Percentiles rank a stretch among this genome's conserved stretches.
phyloP scores from a whole-genome alignment of 202 grass and related monocot species.

The Alloteropsis angusta region DNA sequence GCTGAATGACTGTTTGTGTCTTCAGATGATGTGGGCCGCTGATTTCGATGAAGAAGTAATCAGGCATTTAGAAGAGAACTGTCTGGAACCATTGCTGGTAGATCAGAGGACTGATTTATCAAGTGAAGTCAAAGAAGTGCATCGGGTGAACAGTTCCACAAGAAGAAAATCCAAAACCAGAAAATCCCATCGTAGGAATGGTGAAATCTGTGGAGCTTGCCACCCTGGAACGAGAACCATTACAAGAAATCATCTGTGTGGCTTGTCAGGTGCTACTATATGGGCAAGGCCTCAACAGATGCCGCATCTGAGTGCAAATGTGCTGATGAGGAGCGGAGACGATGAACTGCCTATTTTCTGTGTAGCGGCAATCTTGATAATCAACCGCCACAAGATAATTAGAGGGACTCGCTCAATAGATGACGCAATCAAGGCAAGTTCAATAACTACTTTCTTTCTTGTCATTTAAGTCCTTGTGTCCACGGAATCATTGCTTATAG shows the following conservation, averaged over 20 bases:
- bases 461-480: neutral
- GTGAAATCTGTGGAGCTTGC: slow-evolving; percentile 40
- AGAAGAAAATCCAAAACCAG: slow-evolving; percentile 61
- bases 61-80: slow-evolving; percentile 58
- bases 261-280: slow-evolving; percentile 71
- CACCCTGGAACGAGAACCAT: slow-evolving; percentile 41
- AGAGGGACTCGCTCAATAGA: slow-evolving; percentile 81
- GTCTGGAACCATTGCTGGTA: slow-evolving; percentile 62
- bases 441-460: slow-evolving; percentile 1
- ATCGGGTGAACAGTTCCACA: slow-evolving; percentile 18
- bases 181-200: slow-evolving; percentile 40
- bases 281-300: slow-evolving; percentile 65
- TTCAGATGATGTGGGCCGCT: slow-evolving; percentile 99
- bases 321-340: slow-evolving; percentile 34
- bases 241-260: slow-evolving; percentile 66
- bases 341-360: slow-evolving; percentile 85
- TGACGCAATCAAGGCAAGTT: slow-evolving; percentile 89
- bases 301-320: slow-evolving; percentile 29
- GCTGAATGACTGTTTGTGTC: slow-evolving; percentile 16
- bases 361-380: slow-evolving; percentile 85
- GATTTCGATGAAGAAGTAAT: slow-evolving; percentile 87
- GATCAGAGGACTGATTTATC: slow-evolving; percentile 35
- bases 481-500: neutral
- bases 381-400: slow-evolving; percentile 89
- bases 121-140: slow-evolving; percentile 46